Conservation (phyloP, 345 rosid genomes). For the Lepidium africanum region DNA sequence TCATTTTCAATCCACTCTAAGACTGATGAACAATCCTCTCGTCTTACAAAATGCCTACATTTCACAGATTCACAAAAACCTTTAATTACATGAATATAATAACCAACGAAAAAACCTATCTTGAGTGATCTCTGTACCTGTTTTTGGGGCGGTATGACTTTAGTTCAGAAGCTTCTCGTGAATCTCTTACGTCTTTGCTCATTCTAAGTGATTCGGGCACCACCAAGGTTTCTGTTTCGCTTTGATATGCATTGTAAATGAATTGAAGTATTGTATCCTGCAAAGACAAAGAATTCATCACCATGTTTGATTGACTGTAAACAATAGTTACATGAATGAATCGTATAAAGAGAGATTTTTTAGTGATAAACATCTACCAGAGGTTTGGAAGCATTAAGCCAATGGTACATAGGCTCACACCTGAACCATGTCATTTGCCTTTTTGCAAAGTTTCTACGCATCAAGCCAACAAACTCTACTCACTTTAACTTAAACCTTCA, state of each 20-base stretch:
- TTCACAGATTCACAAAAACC: not conserved
- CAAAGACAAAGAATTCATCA: not conserved
- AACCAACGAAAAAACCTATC: not conserved
- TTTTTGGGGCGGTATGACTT: slow-evolving; percentile 61
- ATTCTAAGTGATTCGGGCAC: slow-evolving; percentile 59
- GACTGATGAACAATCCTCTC: slow-evolving; percentile 55
- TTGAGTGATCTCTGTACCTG: slow-evolving; percentile 37
- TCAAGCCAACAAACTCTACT: slow-evolving; percentile 6
- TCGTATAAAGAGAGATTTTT: not conserved
- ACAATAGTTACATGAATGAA: not conserved
- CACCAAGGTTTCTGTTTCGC: slow-evolving; percentile 33
- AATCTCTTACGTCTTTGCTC: slow-evolving; percentile 41
- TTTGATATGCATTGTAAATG: slow-evolving; percentile 51
- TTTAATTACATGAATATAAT: not conserved
- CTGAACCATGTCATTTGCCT: slow-evolving; percentile 95
- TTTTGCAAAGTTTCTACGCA: slow-evolving; percentile 81
- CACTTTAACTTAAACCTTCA: not conserved
- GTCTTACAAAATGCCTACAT: slow-evolving; percentile 59
- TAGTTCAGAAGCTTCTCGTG: slow-evolving; percentile 46
- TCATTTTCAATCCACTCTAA: slow-evolving; percentile 56
- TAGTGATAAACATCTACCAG: slow-evolving; percentile 36
- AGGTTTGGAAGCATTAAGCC: slow-evolving; percentile 88
- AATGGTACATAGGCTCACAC: slow-evolving; percentile 71
- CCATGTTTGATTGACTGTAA: not conserved
- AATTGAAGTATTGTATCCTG: slow-evolving; percentile 70